These are phyloP conservation scores for Lodderomyces parapsilosis DNA, from an alignment of 1,139 yeast genomes.

Conservation along the genomic window DNA sequence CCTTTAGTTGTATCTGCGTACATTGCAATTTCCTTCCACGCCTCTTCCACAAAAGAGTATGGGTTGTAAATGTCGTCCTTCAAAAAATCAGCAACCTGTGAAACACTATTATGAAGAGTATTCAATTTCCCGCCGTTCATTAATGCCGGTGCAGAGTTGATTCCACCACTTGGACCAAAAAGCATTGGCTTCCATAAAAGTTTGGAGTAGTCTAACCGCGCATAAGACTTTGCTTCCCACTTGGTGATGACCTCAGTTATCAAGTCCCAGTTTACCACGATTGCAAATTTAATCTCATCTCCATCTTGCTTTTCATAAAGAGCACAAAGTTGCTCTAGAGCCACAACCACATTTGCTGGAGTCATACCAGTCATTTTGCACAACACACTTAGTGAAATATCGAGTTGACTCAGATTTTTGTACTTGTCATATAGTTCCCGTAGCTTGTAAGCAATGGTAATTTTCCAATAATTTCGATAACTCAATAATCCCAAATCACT, in stretches of 20 bases:
- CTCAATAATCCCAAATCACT: conserved; percentile 84
- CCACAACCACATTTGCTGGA: conserved; percentile 82
- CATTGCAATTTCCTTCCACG: conserved; percentile 39
- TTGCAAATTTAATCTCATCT: conserved; percentile 46
- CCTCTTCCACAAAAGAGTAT: conserved; percentile 54
- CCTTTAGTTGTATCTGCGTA: conserved; percentile 13
- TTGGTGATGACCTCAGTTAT: conserved; percentile 45
- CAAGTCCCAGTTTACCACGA: conserved; percentile 48
- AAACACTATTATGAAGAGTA: conserved; percentile 45
- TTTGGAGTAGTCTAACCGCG: conserved; percentile 47
- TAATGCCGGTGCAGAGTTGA: conserved; percentile 53
- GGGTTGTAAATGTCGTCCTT: conserved; percentile 66
- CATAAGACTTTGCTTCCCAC: conserved; percentile 60
- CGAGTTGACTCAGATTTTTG: conserved; percentile 6
- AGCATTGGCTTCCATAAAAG: conserved; percentile 80
- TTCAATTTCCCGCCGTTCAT: conserved; percentile 2
- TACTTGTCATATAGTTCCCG: conserved; percentile 29
- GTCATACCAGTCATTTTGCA: conserved; percentile 81
- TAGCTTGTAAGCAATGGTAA: conserved; percentile 52
- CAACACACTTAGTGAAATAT: conserved; percentile 56
- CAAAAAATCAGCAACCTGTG: conserved; percentile 54
- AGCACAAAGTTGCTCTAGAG: conserved; percentile 73
- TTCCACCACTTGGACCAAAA: conserved; percentile 84
- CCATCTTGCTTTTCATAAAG: conserved; percentile 45
- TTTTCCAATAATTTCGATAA: conserved; percentile 85